Evolutionary conservation across 441 rosid species (phyloP), one percentile per base, ranked within the genome.

Genomic region (Aleurites moluccanus): DNA sequence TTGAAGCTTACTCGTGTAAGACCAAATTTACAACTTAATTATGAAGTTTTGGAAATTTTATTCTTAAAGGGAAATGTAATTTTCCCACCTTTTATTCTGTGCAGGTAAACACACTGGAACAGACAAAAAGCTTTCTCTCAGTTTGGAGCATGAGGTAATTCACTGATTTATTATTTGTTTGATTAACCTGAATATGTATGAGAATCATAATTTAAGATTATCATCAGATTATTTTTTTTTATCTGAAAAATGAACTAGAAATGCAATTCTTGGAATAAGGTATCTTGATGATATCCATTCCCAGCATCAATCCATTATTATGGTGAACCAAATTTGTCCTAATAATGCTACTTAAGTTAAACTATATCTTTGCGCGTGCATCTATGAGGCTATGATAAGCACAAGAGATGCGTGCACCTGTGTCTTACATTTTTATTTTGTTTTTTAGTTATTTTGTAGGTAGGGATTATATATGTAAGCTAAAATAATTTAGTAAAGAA

Each of bases 1-100:
- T 95, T 10, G 99, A 95, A 85, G 95, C 97, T 49, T 91, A 95
- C 82, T 92, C 99, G 23, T 95, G 99, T 95, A 87, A 77, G 96
- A 77, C 64, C 44, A 10, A 57, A 57, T 28, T 28, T 66, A 52
- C 71, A 64, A 60, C 18, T 55, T 50, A 70, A 21, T 25, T 74
- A 9, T 21, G 44, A 55, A 15, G 64, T 9, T 38, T 50, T 62
- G 59, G 2, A 30, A 35, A 10, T 61, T 20, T 52, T 27, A 3
- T 21, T 69, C n/a, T 35, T 18, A 11, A 23, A 33, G 18, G 16
- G 20, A 65, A 23, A 44, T 62, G 52, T 15, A 45, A 7, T 69
- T 52, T 25, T 25, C 8, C n/a, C 18, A 4, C 49, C 44, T 23
- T 16, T 53, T 79, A 55, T 68, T 69, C 72, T 63, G 64, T 76